Conservation (phyloP, 352 stramenopile genomes). For the Thraustotheca clavata region DNA sequence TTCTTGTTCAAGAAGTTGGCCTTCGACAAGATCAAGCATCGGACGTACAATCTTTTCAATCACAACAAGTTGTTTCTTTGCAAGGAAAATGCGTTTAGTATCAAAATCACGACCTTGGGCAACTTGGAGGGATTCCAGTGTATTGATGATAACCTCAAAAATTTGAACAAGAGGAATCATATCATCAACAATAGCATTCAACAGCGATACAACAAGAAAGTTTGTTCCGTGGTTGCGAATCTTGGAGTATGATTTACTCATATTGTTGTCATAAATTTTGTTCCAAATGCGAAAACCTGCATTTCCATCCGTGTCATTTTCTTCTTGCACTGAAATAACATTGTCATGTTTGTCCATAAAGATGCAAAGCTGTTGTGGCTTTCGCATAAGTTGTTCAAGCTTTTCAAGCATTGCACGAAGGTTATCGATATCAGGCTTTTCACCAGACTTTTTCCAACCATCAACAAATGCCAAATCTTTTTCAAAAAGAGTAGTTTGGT, state of each 20-base stretch:
- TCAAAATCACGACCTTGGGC: constrained; percentile 56
- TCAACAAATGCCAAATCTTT: constrained; percentile 42
- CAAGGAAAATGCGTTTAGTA: constrained; percentile 40
- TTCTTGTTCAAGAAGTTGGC: constrained; percentile 56
- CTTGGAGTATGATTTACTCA: constrained; percentile 76
- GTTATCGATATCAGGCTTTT: constrained; percentile 31
- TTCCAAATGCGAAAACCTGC: constrained; percentile 22
- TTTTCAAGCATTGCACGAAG: constrained; percentile 48
- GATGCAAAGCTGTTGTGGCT: constrained; percentile 65
- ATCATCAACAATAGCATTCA: constrained; percentile 77
- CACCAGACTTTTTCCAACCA: constrained; percentile 52
- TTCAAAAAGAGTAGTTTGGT: constrained; percentile 30
- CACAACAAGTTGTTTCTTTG: constrained; percentile 62
- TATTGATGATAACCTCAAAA: constrained; percentile 59
- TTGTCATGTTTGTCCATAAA: constrained; percentile 59
- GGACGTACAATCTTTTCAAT: constrained; percentile 67
- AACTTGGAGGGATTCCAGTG: constrained; percentile 52
- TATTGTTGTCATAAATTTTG: constrained; percentile 1
- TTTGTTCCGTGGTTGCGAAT: constrained; percentile 60
- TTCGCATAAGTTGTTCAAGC: constrained; percentile 56
- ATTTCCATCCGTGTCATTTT: constrained; percentile 30
- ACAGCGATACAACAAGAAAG: constrained; percentile 71
- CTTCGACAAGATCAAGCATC: constrained; percentile 50
- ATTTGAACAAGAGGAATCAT: constrained; percentile 67
- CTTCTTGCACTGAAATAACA: constrained; percentile 61